phyloP scores from a whole-genome alignment of 2,329 filamentous ascomycete genomes.

The Diaporthe citrichinensis region DNA sequence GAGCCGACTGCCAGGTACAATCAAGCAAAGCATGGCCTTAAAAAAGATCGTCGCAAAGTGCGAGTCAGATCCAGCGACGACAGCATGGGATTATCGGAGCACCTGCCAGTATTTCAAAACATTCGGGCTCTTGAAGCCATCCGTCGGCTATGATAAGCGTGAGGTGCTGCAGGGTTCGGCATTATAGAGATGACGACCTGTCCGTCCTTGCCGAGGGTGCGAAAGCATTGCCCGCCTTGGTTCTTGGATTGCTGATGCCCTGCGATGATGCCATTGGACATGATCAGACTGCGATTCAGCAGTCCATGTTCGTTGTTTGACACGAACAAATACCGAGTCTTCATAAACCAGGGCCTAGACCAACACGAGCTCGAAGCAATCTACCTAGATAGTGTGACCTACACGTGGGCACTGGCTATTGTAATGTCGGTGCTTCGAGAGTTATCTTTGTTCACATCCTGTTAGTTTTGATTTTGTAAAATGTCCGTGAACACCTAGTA shows the following conservation, averaged over 20 bases:
- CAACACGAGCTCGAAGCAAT: background rate
- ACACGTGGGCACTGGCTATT: background rate
- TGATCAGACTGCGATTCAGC: background rate
- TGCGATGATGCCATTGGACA: background rate
- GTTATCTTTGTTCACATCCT: background rate
- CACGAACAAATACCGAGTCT: background rate
- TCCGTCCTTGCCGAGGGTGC: background rate
- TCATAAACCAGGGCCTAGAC: too few relatives aligned
- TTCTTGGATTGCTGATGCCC: background rate
- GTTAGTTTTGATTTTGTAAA: background rate
- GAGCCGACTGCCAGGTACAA: background rate
- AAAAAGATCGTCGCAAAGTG: slow-evolving; percentile 16
- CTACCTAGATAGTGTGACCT: background rate
- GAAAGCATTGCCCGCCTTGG: background rate
- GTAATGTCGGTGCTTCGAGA: background rate
- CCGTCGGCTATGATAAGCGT: slow-evolving; percentile 4
- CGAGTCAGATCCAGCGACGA: slow-evolving; percentile 4
- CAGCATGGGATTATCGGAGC: slow-evolving; percentile 6
- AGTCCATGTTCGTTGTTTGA: background rate
- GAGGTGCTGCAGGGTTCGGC: background rate
- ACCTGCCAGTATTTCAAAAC: background rate
- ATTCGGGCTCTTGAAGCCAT: slow-evolving; percentile 18
- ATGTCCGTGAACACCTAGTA: background rate
- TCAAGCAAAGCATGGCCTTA: background rate
- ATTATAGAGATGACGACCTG: background rate